phyloP scores from a whole-genome alignment of 2,329 filamentous ascomycete genomes.

The Cladophialophora bantiana region DNA sequence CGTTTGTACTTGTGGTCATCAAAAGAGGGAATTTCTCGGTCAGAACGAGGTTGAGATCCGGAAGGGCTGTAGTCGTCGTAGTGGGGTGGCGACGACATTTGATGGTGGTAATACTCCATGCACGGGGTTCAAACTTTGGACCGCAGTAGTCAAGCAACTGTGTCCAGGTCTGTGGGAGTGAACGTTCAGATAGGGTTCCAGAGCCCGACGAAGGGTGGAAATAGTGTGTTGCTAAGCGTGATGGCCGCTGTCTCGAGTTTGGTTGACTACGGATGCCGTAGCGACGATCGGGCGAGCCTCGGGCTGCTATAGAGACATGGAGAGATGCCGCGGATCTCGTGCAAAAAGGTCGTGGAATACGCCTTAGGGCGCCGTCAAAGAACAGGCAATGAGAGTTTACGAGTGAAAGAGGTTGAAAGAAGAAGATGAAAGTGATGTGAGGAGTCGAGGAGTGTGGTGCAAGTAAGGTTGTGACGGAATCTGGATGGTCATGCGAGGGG shows the following conservation, averaged over 20 bases:
- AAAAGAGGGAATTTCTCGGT: constrained; percentile 22
- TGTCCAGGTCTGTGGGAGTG: not conserved
- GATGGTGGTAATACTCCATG: constrained; percentile 25
- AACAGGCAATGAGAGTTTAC: no score
- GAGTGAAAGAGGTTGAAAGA: constrained; percentile 3
- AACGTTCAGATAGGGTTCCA: not conserved
- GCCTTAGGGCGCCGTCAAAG: not conserved
- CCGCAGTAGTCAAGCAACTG: not conserved
- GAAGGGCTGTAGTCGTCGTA: constrained; percentile 29
- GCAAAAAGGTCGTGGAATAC: not conserved
- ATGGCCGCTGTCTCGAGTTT: constrained; percentile 5
- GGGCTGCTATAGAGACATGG: constrained; percentile 1
- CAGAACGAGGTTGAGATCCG: constrained; percentile 28
- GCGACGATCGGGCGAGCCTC: constrained; percentile 3
- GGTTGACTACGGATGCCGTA: constrained; percentile 14
- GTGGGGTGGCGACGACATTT: constrained; percentile 30
- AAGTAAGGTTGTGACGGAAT: constrained; percentile 36
- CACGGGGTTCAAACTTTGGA: not conserved
- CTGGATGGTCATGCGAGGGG: constrained; percentile 33
- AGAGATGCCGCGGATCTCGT: not conserved
- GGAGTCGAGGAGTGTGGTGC: constrained; percentile 27
- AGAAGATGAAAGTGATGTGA: constrained; percentile 13
- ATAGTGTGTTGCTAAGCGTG: constrained; percentile 2
- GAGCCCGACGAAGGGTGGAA: not conserved
- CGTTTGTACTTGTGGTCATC: constrained; percentile 34